A percentile compares a stretch with the other conserved stretches of the same genome.
phyloP scores from a whole-genome alignment of 2,329 filamentous ascomycete species.

The Pseudogymnoascus verrucosus region DNA sequence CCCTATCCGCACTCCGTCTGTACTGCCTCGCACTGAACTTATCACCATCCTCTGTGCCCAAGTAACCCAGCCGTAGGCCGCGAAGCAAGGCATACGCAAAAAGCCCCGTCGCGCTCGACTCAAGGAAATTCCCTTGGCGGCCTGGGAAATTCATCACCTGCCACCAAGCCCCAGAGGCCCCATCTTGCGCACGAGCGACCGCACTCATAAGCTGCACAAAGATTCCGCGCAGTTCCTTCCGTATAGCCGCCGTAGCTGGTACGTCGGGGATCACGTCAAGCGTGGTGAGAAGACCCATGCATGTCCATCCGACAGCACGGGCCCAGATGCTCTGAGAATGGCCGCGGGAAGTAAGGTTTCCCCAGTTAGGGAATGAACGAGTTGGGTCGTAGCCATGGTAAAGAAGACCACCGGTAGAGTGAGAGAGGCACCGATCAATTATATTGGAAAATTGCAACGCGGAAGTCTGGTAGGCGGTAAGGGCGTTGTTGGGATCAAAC shows the following conservation, averaged over 20 bases:
- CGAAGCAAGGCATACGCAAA: slow-evolving; percentile 33
- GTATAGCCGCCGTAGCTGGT: not conserved
- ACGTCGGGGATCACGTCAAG: not conserved
- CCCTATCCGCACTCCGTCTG: slow-evolving; percentile 13
- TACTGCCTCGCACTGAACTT: not conserved
- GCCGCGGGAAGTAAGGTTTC: not conserved
- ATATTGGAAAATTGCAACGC: slow-evolving; percentile 1
- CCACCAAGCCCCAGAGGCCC: slow-evolving; percentile 30
- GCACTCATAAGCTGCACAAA: slow-evolving; percentile 5
- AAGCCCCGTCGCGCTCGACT: slow-evolving; percentile 32
- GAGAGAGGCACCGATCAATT: not conserved
- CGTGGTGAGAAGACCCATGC: not conserved
- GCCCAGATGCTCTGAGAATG: slow-evolving; percentile 5
- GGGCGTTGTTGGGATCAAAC: not conserved
- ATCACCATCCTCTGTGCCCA: slow-evolving; percentile 16
- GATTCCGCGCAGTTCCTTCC: not conserved
- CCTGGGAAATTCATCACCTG: slow-evolving; percentile 28
- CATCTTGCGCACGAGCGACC: not conserved
- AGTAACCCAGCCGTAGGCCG: slow-evolving; percentile 29
- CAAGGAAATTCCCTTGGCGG: slow-evolving; percentile 30
- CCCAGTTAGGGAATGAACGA: not conserved
- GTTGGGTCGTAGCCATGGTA: slow-evolving; percentile 10
- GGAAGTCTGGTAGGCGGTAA: not conserved
- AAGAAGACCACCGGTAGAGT: not conserved
- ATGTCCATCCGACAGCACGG: slow-evolving; percentile 10